Evolutionary conservation across 768 basidiomycete species (phyloP).

Genomic region (Termitomyces heimii): DNA sequence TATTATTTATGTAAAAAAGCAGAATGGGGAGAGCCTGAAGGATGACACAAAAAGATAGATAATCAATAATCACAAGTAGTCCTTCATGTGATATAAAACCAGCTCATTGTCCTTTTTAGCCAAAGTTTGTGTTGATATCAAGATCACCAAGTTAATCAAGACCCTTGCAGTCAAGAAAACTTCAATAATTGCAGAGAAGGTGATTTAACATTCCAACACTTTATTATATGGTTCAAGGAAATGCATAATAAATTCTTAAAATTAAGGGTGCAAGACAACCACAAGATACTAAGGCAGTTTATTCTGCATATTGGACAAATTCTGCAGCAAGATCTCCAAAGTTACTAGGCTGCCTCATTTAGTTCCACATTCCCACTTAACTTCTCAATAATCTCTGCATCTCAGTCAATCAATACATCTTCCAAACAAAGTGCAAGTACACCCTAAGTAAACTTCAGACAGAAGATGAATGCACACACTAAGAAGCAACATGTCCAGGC

Average conservation of each 20-base stretch:
- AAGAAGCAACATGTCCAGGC: neutral
- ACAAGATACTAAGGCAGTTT: too few species aligned
- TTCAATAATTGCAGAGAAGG: too few species aligned
- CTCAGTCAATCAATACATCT: neutral
- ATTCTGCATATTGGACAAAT: too few species aligned
- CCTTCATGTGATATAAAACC: neutral
- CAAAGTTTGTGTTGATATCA: neutral
- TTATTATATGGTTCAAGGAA: too few species aligned
- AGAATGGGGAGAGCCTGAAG: neutral
- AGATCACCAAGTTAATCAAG: neutral
- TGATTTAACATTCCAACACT: too few species aligned
- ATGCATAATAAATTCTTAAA: too few species aligned
- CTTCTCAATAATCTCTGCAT: neutral
- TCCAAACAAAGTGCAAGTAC: neutral
- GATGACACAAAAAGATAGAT: neutral
- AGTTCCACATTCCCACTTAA: too few species aligned
- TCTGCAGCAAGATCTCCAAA: too few species aligned
- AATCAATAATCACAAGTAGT: too few species aligned
- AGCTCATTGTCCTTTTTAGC: neutral
- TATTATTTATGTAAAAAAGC: neutral
- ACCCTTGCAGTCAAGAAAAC: too few species aligned
- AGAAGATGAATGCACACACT: neutral
- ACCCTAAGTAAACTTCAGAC: neutral
- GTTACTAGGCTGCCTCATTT: too few species aligned
- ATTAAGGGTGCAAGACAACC: too few species aligned